Evolutionary conservation across 2,329 filamentous ascomycete species (phyloP).

Genomic region (Venturia asperata): DNA sequence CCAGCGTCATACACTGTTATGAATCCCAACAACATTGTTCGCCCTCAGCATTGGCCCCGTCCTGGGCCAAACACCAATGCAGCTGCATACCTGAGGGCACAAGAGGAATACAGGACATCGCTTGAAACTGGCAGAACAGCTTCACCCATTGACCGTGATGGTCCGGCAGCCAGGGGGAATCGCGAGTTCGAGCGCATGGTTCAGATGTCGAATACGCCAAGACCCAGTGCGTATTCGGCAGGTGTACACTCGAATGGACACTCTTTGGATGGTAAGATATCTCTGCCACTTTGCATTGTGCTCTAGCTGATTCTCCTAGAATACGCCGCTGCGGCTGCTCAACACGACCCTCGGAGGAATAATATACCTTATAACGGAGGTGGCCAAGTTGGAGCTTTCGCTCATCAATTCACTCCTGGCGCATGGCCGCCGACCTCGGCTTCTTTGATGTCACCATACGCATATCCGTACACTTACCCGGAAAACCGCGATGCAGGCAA

Average conservation of each 20-base stretch:
- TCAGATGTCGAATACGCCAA: not conserved
- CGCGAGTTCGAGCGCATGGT: constrained; percentile 16
- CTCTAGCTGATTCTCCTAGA: not conserved
- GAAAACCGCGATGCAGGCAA: constrained; percentile 10
- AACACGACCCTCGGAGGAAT: constrained; percentile 5
- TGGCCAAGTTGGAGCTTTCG: constrained; percentile 14
- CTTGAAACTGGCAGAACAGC: constrained; percentile 10
- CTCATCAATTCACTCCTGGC: constrained; percentile 15
- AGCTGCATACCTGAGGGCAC: constrained; percentile 12
- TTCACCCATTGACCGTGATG: constrained; percentile 14
- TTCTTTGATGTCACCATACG: constrained; percentile 6
- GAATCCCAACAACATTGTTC: constrained; percentile 62
- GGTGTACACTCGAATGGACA: not conserved
- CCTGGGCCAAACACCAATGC: constrained; percentile 7
- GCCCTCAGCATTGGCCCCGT: constrained; percentile 14
- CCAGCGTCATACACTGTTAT: constrained; percentile 67
- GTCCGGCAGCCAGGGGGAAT: constrained; percentile 15
- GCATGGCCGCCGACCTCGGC: constrained; percentile 6
- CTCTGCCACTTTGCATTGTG: not conserved
- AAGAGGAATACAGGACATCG: constrained; percentile 12
- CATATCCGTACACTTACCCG: constrained; percentile 1
- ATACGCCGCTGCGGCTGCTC: not conserved
- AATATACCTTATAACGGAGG: not conserved
- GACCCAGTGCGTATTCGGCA: constrained; percentile 7
- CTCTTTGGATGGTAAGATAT: not conserved